Evolutionary conservation across 2,329 filamentous ascomycete genomes (phyloP), one percentile per base, ranked within the genome.

Genomic region (Graphilbum ipis-grandicollis): DNA sequence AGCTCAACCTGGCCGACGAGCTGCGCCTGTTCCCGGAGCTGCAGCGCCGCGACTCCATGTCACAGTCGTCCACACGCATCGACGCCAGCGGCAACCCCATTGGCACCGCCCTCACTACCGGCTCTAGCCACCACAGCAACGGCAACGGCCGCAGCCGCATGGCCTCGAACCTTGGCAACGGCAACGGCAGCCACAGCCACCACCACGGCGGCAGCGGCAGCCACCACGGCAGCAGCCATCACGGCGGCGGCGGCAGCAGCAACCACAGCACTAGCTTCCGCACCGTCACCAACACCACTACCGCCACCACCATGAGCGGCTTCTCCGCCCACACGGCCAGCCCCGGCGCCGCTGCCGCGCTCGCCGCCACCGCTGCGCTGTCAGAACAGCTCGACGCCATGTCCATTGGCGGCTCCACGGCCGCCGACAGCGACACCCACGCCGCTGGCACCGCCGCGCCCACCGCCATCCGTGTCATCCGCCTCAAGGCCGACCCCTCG

Each of bases 401-500:
- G 41, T 43, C 43, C n/a, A 39, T 43, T 7, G 26, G 31, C 14
- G 36, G 38, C 14, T 43, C 43, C 21, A 44, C 41, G 21, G 36
- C 37, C 1, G 50, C 52, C 17, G 50, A 54, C 41, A 50, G 43
- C 39, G 42, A 44, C 22, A 36, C 40, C 26, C 39, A 44, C 40
- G 42, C 44, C 43, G 42, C 17, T 48, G 43, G 37, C 48, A 26
- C 29, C 46, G 43, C 36, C 48, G 50, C 21, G 48, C 50, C n/a
- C 49, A 56, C 37, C 48, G 52, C 5, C 10, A 42, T 43, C 35
- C 58, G 63, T 38, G 60, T 63, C 2, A 53, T 71, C 15, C 62
- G 63, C 4, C 46, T 70, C 43, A 64, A 63, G 47, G 63, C 59
- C 7, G 66, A 71, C 34, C 62, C 65, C 6, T 50, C 52, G 21